A percentile compares a stretch with the other conserved stretches of the same genome.
Evolutionary conservation across 257 asterid genomes (phyloP).

Genomic region (Solanum chilense): DNA sequence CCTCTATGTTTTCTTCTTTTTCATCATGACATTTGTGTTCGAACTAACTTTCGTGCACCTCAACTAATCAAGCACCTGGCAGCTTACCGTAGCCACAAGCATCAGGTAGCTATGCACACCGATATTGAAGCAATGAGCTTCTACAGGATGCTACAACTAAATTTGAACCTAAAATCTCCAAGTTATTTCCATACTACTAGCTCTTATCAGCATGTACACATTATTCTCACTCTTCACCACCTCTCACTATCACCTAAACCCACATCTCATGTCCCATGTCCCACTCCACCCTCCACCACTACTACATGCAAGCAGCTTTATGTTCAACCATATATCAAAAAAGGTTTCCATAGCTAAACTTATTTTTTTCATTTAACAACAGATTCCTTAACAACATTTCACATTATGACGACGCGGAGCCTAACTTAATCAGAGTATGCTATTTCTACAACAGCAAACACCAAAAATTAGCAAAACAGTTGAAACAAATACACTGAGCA

Average conservation of each 20-base stretch:
- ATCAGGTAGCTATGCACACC: not conserved
- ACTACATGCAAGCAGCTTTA: not conserved
- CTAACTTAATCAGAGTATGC: not conserved
- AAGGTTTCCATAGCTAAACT: not conserved
- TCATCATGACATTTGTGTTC: not conserved
- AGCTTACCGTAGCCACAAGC: not conserved
- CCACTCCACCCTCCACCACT: not conserved
- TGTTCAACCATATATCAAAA: not conserved
- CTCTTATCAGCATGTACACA: not conserved
- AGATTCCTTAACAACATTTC: not conserved
- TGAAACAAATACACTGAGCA: not conserved
- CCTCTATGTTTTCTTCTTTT: not conserved
- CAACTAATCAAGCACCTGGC: not conserved
- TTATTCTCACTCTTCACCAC: not conserved
- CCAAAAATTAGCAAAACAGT: not conserved
- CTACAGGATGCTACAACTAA: not conserved
- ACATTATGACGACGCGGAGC: not conserved
- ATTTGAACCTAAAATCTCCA: not conserved
- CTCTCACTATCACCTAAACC: not conserved
- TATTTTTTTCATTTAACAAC: not conserved
- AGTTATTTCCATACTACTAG: not conserved
- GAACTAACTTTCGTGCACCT: not conserved
- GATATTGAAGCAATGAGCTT: not conserved
- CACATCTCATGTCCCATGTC: not conserved
- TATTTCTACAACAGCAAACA: not conserved